Percentiles rank a stretch among this genome's conserved stretches.
These are phyloP conservation scores for Hypoxylon sp. DNA, from an alignment of 2,329 filamentous ascomycete genomes.

Conservation along the genomic window DNA sequence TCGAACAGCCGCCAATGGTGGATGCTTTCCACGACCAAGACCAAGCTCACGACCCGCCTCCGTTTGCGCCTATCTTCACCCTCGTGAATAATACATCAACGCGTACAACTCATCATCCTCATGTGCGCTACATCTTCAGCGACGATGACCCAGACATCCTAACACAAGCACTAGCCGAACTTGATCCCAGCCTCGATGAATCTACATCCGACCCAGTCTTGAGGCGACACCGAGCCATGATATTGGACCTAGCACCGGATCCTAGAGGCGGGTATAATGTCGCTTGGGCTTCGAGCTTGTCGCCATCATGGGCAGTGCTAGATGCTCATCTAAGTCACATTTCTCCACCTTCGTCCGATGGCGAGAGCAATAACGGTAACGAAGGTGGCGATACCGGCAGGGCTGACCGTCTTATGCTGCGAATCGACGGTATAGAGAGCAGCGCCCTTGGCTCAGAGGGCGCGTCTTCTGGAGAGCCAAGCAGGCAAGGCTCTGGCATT, in stretches of 20 bases:
- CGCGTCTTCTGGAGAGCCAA: conserved; percentile 52
- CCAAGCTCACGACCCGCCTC: conserved; percentile 45
- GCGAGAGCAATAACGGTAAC: conserved; percentile 54
- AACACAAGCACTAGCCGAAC: conserved; percentile 72
- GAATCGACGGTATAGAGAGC: conserved; percentile 69
- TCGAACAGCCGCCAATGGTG: conserved; percentile 42
- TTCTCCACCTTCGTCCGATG: conserved; percentile 53
- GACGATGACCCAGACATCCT: conserved; percentile 89
- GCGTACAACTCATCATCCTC: conserved; percentile 83
- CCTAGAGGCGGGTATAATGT: conserved; percentile 67
- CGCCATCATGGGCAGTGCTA: conserved; percentile 77
- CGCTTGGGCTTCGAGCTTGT: conserved; percentile 78
- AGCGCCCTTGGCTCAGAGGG: conserved; percentile 56
- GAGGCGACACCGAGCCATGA: conserved; percentile 61
- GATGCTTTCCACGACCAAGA: conserved; percentile 41
- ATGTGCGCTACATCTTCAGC: conserved; percentile 91
- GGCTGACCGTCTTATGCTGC: conserved; percentile 69
- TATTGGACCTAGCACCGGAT: conserved; percentile 68
- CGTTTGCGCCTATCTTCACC: conserved; percentile 87
- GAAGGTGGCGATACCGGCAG: conserved; percentile 49
- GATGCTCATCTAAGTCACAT: conserved; percentile 63
- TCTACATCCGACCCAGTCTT: conserved; percentile 48
- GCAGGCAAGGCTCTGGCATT: conserved; percentile 49
- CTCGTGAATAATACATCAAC: conserved; percentile 83
- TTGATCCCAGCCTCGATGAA: conserved; percentile 55